phyloP scores from a whole-genome alignment of 768 basidiomycete species.

The Psilocybe azurescens region DNA sequence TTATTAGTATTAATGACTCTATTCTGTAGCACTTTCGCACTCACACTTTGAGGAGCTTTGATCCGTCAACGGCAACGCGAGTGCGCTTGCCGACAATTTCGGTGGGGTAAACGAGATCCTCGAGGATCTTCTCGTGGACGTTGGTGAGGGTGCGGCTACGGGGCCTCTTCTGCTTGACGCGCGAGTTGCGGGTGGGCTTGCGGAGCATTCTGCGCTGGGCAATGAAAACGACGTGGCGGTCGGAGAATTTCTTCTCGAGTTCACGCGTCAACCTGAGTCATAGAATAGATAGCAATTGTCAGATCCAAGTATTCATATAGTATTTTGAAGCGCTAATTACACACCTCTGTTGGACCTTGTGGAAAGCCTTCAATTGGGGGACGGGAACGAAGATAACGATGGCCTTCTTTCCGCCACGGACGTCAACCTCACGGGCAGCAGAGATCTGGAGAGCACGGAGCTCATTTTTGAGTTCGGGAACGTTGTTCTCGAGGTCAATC shows the following conservation, averaged over 20 bases:
- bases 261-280: slow-evolving; percentile 88
- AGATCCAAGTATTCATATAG: slow-evolving; percentile 12
- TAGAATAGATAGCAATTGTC: slow-evolving; percentile 10
- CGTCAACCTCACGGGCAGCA: slow-evolving; percentile 98
- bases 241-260: slow-evolving; percentile 99
- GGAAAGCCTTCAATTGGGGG: slow-evolving; percentile 97
- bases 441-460: slow-evolving; percentile 96
- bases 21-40: slow-evolving; percentile 37
- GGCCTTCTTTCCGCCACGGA: slow-evolving; percentile 99
- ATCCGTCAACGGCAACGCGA: slow-evolving; percentile 90
- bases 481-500: slow-evolving; percentile 97
- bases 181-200: slow-evolving; percentile 94
- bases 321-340: slow-evolving; percentile 22
- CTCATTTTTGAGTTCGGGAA: slow-evolving; percentile 97
- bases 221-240: slow-evolving; percentile 98
- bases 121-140: slow-evolving; percentile 98
- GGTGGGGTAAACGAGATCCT: slow-evolving; percentile 98
- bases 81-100: slow-evolving; percentile 99
- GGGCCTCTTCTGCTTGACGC: slow-evolving; percentile 95
- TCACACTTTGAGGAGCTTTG: slow-evolving; percentile 97
- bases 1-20: slow-evolving; percentile 18
- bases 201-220: slow-evolving; percentile 98
- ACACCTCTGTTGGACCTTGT: slow-evolving; percentile 95
- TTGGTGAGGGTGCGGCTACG: slow-evolving; percentile 95
- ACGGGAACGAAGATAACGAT: slow-evolving; percentile 98